Evolutionary conservation across 2,329 filamentous ascomycete genomes (phyloP), one percentile per base, ranked within the genome.

Genomic region (Ophiostoma novo-ulmi): DNA sequence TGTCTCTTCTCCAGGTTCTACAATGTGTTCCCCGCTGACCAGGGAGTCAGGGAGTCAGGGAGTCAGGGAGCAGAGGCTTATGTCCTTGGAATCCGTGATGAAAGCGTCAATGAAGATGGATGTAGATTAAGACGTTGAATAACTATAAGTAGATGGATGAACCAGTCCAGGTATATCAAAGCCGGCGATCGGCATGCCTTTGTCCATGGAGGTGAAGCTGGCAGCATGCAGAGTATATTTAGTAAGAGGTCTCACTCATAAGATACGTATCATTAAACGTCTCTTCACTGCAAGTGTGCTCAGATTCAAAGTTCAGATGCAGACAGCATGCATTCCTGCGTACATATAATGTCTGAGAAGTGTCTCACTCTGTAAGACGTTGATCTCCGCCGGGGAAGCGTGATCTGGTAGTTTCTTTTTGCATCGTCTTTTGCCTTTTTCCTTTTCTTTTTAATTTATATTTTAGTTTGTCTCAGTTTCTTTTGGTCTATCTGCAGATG

Each of bases 1-100:
- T 63, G 58, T 63, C 58, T 63, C 26, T 14, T 20, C 58, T 63
- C 58, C 58, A 63, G 58, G 58, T 63, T 63, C 55, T 61, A 31
- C 55, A 31, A 8, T 55, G 52, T 55, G 52, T 22, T 55, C 52
- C 52, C 52, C 52, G 52, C 44, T 17, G n/a, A 22, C 7, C 44
- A 48, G 38, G 11, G 38, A 17, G 44, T 48, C 44, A 20, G 44
- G 17, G 44, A 20, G 44, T 48, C 52, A 58, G 52, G n/a, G 52
- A 58, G 52, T 14, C 31, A 31, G 31, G 3, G 31, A 31, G 31
- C 31, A 31, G 31, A 26, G 31, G 31, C 31, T 31, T 31, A 31
- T 48, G 44, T 48, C n/a, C 44, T n/a, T 20, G 44, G 44, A 17
- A 48, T 48, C n/a, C 44, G 4, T 44, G 41, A 44, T 44, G 44